Percentiles rank a stretch among this genome's conserved stretches.
Conservation (phyloP, 2,329 filamentous ascomycete genomes). For the Teratosphaeria pseudoeucalypti region DNA sequence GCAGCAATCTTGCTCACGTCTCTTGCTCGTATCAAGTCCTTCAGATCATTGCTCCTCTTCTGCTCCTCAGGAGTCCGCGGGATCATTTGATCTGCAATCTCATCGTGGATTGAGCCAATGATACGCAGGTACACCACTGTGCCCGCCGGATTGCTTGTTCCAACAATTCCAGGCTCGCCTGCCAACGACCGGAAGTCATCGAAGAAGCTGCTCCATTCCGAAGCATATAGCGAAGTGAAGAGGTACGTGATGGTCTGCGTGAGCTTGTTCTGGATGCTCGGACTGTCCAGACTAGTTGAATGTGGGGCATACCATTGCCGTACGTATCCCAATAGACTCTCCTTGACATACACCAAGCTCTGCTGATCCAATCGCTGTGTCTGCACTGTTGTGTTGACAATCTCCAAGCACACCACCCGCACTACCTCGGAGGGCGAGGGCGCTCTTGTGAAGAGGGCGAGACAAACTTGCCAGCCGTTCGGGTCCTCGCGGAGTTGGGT, state of each 20-base stretch:
- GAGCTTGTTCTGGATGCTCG: constrained; percentile 87
- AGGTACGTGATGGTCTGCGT: constrained; percentile 92
- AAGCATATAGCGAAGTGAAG: constrained; percentile 76
- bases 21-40: constrained; percentile 76
- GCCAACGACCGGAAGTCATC: constrained; percentile 79
- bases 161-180: constrained; percentile 44
- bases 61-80: constrained; percentile 67
- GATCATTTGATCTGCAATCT: constrained; percentile 88
- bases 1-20: constrained; percentile 81
- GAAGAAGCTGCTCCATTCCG: constrained; percentile 81
- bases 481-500: constrained; percentile 70
- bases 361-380: constrained; percentile 63
- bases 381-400: constrained; percentile 86
- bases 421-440: constrained; percentile 71
- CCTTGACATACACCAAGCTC: constrained; percentile 65
- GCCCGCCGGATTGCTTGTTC: constrained; percentile 58
- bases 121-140: constrained; percentile 83
- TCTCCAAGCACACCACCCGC: constrained; percentile 79
- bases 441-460: constrained; percentile 69
- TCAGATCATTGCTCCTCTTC: constrained; percentile 78
- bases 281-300: constrained; percentile 51
- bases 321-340: constrained; percentile 72
- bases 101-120: constrained; percentile 83
- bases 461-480: constrained; percentile 82
- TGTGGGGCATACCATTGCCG: constrained; percentile 59